These are phyloP conservation scores for Calonectria pseudoturangicola DNA, from an alignment of 2,329 filamentous ascomycete species.

Conservation along the genomic window DNA sequence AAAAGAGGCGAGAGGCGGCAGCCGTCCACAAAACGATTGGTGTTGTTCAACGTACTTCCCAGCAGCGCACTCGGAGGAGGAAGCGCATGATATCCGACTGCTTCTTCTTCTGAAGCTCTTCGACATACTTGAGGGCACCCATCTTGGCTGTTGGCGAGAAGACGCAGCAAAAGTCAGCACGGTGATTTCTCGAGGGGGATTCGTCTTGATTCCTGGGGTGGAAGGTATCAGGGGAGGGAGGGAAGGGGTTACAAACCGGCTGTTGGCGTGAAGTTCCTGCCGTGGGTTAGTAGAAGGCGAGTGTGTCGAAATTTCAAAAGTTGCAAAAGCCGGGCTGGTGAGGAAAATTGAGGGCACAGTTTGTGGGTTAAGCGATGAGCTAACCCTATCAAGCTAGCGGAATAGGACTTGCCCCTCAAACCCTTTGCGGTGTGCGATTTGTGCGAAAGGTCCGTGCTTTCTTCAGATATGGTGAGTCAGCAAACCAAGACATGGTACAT, in stretches of 20 bases:
- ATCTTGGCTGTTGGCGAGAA: slow-evolving; percentile 78
- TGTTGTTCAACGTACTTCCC: slow-evolving; percentile 88
- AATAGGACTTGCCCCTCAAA: slow-evolving; percentile 56
- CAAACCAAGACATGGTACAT: slow-evolving; percentile 31
- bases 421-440: slow-evolving; percentile 22
- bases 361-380: slow-evolving; percentile 63
- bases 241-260: slow-evolving; percentile 59
- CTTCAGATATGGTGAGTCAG: slow-evolving; percentile 50
- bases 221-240: slow-evolving; percentile 10
- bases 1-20: slow-evolving; percentile 49
- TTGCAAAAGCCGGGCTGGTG: slow-evolving; percentile 58
- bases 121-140: slow-evolving; percentile 99
- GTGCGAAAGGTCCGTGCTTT: slow-evolving; percentile 9
- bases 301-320: slow-evolving; percentile 58
- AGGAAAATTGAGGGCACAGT: slow-evolving; percentile 59
- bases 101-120: slow-evolving; percentile 99
- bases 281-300: slow-evolving; percentile 61
- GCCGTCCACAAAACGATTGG: slow-evolving; percentile 61
- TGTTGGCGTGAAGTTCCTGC: slow-evolving; percentile 60
- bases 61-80: slow-evolving; percentile 99
- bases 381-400: slow-evolving; percentile 55
- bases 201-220: slow-evolving; percentile 7
- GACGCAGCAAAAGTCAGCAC: slow-evolving; percentile 52
- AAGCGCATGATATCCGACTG: slow-evolving; percentile 99
- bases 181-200: slow-evolving; percentile 25